Conservation (phyloP, 148 eudicot species). For the Cornus kousa region DNA sequence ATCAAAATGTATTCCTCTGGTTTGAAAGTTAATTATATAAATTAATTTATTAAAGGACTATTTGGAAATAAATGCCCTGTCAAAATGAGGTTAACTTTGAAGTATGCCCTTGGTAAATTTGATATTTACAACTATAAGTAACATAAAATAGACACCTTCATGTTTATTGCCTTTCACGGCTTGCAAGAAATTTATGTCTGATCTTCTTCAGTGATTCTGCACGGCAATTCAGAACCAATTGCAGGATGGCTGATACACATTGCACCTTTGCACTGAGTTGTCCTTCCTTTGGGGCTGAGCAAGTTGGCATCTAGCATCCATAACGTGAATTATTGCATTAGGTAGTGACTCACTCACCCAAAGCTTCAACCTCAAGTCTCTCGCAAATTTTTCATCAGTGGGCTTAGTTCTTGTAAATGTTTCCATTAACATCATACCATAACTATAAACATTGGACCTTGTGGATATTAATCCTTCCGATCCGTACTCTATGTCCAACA, state of each 20-base stretch:
- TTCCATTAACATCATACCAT: constrained; percentile 20
- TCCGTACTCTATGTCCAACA: too few species aligned
- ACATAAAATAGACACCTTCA: too few species aligned
- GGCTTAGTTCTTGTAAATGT: constrained; percentile 11
- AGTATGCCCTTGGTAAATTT: too few species aligned
- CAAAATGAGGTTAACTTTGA: too few species aligned
- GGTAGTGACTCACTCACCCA: constrained; percentile 7
- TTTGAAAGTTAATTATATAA: too few species aligned
- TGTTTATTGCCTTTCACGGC: too few species aligned
- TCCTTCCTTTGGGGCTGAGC: background rate
- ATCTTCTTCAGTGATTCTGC: constrained; percentile 16
- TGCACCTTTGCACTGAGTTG: background rate
- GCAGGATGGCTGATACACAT: background rate
- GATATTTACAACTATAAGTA: too few species aligned
- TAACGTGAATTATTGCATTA: background rate
- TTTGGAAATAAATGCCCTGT: too few species aligned
- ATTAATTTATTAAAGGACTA: too few species aligned
- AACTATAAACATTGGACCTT: too few species aligned
- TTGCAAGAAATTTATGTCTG: background rate
- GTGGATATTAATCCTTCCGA: too few species aligned
- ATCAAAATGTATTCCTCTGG: too few species aligned
- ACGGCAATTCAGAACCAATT: constrained; percentile 1
- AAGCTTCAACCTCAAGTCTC: background rate
- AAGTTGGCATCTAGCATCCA: constrained; percentile 4
- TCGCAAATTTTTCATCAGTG: constrained; percentile 12